Conservation (phyloP, 2,329 filamentous ascomycete species). For the Trichoderma cornu-damae region DNA sequence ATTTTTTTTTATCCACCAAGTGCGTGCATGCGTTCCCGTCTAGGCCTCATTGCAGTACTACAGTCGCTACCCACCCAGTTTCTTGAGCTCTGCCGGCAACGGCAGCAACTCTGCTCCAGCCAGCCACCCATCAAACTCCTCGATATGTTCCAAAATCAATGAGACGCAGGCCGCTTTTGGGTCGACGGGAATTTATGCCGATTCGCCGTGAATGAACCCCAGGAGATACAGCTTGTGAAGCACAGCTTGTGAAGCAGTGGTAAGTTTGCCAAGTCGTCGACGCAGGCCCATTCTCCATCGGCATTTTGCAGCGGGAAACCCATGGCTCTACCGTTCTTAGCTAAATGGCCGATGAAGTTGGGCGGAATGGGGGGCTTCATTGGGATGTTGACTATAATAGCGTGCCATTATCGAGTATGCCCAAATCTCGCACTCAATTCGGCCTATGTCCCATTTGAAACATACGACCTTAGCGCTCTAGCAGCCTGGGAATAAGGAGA, state of each 20-base stretch:
- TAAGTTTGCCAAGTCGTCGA: not conserved
- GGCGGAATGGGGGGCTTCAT: not conserved
- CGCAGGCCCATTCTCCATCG: not conserved
- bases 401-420: not conserved
- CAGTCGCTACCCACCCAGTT: not conserved
- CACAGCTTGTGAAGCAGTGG: not conserved
- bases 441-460: not conserved
- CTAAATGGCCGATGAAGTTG: not conserved
- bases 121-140: not conserved
- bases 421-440: not conserved
- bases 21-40: no score
- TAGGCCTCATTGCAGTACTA: not conserved
- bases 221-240: not conserved
- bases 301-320: not conserved
- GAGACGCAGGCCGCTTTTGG: not conserved
- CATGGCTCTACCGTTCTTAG: not conserved
- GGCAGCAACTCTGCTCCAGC: not conserved
- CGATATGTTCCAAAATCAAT: not conserved
- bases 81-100: not conserved
- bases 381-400: not conserved
- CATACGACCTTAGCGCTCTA: not conserved
- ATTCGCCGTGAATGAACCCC: not conserved
- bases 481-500: not conserved
- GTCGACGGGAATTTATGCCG: not conserved
- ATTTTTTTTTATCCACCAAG: not conserved